Evolutionary conservation across 345 rosid species (phyloP).

Genomic region (Sonneratia alba): DNA sequence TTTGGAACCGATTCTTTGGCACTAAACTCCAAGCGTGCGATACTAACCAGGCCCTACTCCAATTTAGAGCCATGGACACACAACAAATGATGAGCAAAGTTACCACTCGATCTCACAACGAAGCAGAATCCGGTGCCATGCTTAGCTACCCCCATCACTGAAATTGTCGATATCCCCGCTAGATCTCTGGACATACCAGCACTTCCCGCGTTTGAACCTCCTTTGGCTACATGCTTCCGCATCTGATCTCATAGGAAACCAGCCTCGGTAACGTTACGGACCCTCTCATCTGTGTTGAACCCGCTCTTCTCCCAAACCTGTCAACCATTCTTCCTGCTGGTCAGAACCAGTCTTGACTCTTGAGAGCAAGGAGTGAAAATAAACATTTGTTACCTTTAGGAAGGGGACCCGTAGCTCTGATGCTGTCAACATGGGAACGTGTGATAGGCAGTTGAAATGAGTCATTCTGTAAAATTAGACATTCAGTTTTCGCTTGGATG

Average conservation of each 20-base stretch:
- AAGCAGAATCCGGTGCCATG: not conserved
- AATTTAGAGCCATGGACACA: not conserved
- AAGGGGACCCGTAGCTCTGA: constrained; percentile 95
- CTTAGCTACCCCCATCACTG: not conserved
- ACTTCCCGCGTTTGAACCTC: not conserved
- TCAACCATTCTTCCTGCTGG: constrained; percentile 7
- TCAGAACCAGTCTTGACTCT: not conserved
- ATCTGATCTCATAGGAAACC: constrained; percentile 94
- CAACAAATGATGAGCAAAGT: not conserved
- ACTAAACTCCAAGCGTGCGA: not conserved
- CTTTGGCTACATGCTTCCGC: constrained; percentile 24
- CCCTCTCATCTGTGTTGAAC: constrained; percentile 96
- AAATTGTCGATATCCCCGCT: not conserved
- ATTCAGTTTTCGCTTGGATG: not conserved
- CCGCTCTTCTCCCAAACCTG: constrained; percentile 99
- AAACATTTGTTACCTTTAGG: constrained; percentile 54
- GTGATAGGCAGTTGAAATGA: constrained; percentile 9
- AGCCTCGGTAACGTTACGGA: constrained; percentile 86
- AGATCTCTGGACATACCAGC: not conserved
- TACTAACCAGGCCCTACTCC: not conserved
- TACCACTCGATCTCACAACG: not conserved
- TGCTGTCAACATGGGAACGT: constrained; percentile 99
- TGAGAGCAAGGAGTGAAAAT: not conserved
- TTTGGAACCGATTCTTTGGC: not conserved
- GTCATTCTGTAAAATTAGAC: not conserved